Percentiles rank a stretch among this genome's conserved stretches.
These are phyloP conservation scores for Tilletia horrida DNA, from an alignment of 1,284 basidiomycete genomes.

Conservation along the genomic window DNA sequence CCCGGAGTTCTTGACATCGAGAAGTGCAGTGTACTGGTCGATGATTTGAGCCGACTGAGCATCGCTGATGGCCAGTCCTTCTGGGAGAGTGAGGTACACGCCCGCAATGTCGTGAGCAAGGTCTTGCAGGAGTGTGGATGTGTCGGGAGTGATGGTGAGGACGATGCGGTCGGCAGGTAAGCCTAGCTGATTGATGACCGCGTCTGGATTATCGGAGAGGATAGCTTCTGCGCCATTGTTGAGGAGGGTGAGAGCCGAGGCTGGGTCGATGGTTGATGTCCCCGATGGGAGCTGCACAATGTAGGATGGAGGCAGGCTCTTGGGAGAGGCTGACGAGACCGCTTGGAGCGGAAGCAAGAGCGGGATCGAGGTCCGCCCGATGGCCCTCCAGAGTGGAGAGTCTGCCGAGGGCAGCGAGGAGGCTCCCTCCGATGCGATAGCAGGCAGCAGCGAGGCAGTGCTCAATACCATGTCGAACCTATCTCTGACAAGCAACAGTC, in stretches of 20 bases:
- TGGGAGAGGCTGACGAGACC: neutral
- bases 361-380: neutral
- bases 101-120: conserved; percentile 36
- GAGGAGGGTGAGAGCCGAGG: conserved; percentile 19
- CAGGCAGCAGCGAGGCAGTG: conserved; percentile 7
- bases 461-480: neutral
- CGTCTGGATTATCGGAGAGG: conserved; percentile 45
- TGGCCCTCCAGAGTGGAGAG: conserved; percentile 1
- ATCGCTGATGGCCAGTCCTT: conserved; percentile 24
- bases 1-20: conserved; percentile 41
- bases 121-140: conserved; percentile 29
- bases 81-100: conserved; percentile 35
- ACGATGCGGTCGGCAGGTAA: conserved; percentile 37
- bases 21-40: conserved; percentile 28
- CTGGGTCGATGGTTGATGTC: conserved; percentile 4
- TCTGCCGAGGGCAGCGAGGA: neutral
- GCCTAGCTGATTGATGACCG: conserved; percentile 37
- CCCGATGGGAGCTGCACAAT: conserved; percentile 10
- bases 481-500: too few species aligned
- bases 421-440: neutral
- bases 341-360: neutral
- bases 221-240: conserved; percentile 39
- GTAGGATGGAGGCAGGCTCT: neutral
- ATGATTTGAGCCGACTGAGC: conserved; percentile 32
- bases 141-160: conserved; percentile 26